A percentile compares a stretch with the other conserved stretches of the same genome.
Evolutionary conservation across 805 yeast species (phyloP).

Genomic region (Huiozyma sinensis): DNA sequence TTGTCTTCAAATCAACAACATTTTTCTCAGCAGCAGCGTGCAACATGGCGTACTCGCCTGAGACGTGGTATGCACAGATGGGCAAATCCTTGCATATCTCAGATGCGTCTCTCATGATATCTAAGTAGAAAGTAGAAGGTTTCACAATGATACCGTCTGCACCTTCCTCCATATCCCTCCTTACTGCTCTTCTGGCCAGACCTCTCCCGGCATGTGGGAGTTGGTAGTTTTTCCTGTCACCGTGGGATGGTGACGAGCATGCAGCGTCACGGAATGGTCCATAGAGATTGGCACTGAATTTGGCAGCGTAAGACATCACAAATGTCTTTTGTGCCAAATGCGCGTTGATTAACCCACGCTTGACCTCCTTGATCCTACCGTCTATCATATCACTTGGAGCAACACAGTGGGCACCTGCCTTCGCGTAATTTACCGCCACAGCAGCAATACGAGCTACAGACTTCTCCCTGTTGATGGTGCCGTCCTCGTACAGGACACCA

Average conservation of each 20-base stretch:
- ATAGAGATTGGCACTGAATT: constrained; percentile 80
- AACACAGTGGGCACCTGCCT: constrained; percentile 90
- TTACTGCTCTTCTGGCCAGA: constrained; percentile 81
- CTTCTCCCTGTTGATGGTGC: constrained; percentile 62
- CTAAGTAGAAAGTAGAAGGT: constrained; percentile 92
- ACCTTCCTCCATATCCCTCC: constrained; percentile 82
- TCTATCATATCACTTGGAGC: constrained; percentile 98
- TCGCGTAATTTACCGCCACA: constrained; percentile 90
- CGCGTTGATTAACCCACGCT: constrained; percentile 68
- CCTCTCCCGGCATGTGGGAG: constrained; percentile 90
- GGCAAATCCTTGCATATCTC: constrained; percentile 77
- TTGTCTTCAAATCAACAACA: constrained; percentile 67
- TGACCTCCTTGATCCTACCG: constrained; percentile 84
- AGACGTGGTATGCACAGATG: constrained; percentile 88
- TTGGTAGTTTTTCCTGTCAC: constrained; percentile 90
- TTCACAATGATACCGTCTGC: constrained; percentile 93
- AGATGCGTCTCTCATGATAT: constrained; percentile 80
- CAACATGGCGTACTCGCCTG: constrained; percentile 96
- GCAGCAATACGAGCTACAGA: constrained; percentile 81
- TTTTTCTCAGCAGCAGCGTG: constrained; percentile 98
- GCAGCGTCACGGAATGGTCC: constrained; percentile 99
- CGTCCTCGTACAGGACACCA: constrained; percentile 82
- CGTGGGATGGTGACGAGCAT: constrained; percentile 76
- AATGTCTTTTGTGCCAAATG: constrained; percentile 79
- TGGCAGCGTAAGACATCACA: constrained; percentile 90